A percentile compares a stretch with the other conserved stretches of the same genome.
Conservation (phyloP, 352 stramenopile genomes). For the Pythium brachiatum region DNA sequence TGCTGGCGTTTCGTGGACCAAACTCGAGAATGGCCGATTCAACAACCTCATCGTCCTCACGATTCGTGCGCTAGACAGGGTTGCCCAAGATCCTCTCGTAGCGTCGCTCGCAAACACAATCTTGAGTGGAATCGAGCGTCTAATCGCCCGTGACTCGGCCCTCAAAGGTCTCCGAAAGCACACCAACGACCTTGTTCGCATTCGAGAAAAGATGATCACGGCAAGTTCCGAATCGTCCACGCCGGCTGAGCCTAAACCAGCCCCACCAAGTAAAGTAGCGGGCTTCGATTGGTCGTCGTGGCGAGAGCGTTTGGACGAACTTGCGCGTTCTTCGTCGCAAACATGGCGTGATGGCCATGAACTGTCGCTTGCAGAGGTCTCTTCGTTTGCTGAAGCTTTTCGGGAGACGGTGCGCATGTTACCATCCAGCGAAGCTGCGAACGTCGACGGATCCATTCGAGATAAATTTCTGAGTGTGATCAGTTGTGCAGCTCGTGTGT, state of each 20-base stretch:
- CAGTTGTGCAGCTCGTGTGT: background rate
- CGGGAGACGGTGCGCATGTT: background rate
- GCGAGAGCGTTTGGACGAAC: background rate
- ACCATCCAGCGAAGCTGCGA: background rate
- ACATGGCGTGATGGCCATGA: background rate
- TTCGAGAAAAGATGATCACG: background rate
- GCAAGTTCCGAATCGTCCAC: background rate
- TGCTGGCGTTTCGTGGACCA: background rate
- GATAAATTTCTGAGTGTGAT: background rate
- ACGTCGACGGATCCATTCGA: background rate
- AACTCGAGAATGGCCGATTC: constrained; percentile 1
- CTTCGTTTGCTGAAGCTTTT: background rate
- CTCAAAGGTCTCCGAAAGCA: background rate
- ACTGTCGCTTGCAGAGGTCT: background rate
- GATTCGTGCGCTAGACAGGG: background rate
- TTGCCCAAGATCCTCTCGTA: background rate
- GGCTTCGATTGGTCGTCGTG: background rate
- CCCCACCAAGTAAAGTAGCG: background rate
- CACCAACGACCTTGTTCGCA: background rate
- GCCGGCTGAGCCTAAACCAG: background rate
- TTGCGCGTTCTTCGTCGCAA: background rate
- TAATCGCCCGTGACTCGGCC: background rate
- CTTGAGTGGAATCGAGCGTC: background rate
- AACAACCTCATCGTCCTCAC: constrained; percentile 3
- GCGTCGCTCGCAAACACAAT: background rate